phyloP scores from a whole-genome alignment of 768 basidiomycete genomes.

The Cyclocybe cylindracea region DNA sequence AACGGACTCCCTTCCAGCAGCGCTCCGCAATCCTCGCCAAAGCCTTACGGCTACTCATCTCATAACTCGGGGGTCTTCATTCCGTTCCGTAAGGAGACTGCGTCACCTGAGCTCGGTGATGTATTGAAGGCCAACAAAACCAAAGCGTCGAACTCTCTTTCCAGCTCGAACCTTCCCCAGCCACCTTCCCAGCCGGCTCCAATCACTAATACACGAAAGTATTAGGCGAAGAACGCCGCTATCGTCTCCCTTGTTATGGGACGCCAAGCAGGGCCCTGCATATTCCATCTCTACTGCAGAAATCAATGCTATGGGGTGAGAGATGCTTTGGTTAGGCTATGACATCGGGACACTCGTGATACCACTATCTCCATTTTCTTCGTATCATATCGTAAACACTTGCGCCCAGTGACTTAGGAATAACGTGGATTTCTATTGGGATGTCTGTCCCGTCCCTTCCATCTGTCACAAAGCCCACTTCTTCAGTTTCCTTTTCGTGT shows the following conservation, averaged over 20 bases:
- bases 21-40: constrained; percentile 7
- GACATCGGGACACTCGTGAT: too few relatives aligned
- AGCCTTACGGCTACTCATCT: constrained; percentile 5
- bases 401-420: too few relatives aligned
- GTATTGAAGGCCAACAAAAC: constrained; percentile 15
- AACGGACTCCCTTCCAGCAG: not conserved
- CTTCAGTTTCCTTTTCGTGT: too few relatives aligned
- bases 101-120: constrained; percentile 18
- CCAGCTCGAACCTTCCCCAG: not conserved
- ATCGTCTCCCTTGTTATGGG: not conserved
- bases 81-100: constrained; percentile 15
- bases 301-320: too few relatives aligned
- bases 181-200: constrained; percentile 5
- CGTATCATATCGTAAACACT: too few relatives aligned
- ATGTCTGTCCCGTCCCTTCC: too few relatives aligned
- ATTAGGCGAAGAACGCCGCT: not conserved
- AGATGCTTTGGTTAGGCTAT: too few relatives aligned
- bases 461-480: too few relatives aligned
- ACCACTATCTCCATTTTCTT: too few relatives aligned
- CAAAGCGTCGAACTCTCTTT: not conserved
- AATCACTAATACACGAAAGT: constrained; percentile 5
- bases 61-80: constrained; percentile 12
- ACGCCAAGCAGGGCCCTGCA: too few relatives aligned
- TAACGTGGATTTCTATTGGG: too few relatives aligned
- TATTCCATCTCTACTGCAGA: too few relatives aligned